A percentile compares a stretch with the other conserved stretches of the same genome.
Conservation (phyloP, 1,139 yeast genomes). For the Sugiyamaella castrensis region DNA sequence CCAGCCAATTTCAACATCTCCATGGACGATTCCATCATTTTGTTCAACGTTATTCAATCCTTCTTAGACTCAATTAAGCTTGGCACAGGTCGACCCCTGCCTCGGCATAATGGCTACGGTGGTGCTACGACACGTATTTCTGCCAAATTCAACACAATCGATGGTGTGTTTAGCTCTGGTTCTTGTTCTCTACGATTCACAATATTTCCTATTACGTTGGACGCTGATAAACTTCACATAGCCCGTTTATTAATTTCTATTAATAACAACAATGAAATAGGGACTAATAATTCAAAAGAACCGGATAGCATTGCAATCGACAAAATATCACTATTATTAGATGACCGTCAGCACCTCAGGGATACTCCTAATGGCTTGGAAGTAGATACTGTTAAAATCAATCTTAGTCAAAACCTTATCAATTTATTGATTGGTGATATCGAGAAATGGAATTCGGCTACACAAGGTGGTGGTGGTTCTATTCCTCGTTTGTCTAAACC, state of each 20-base stretch:
- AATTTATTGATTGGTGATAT: constrained; percentile 1
- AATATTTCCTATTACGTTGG: constrained; percentile 26
- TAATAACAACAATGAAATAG: neutral
- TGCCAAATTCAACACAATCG: constrained; percentile 20
- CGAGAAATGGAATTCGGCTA: neutral
- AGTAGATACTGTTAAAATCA: neutral
- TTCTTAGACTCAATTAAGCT: constrained; percentile 10
- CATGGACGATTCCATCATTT: constrained; percentile 12
- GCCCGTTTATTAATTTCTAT: neutral
- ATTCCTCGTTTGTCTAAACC: neutral
- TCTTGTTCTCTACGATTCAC: constrained; percentile 16
- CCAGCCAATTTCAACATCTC: constrained; percentile 17
- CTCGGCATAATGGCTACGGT: neutral
- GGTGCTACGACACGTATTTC: neutral
- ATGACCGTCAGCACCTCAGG: neutral
- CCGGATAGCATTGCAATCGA: neutral
- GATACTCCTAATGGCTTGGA: neutral
- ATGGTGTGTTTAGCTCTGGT: constrained; percentile 17
- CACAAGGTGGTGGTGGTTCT: neutral
- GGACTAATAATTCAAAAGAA: too few relatives aligned
- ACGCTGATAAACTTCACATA: constrained; percentile 11
- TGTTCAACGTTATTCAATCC: constrained; percentile 8
- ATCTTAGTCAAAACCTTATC: neutral
- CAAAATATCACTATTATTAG: neutral
- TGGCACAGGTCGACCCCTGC: neutral